Conservation (phyloP, 768 basidiomycete species). For the Lyophyllum decastes region DNA sequence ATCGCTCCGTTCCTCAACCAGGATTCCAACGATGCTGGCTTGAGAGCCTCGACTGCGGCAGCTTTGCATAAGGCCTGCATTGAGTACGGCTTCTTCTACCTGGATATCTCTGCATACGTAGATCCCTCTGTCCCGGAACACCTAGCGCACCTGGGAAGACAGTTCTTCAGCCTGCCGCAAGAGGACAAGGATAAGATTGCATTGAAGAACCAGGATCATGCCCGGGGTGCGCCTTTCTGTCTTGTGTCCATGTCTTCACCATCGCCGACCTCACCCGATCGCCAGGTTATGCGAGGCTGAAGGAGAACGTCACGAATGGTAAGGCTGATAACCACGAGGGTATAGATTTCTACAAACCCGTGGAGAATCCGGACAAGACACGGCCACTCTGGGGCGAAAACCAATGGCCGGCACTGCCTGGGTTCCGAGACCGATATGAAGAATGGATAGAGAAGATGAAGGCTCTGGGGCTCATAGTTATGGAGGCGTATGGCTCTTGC, state of each 20-base stretch:
- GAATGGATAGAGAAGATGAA: conserved; percentile 88
- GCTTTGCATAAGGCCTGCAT: conserved; percentile 75
- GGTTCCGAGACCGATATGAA: conserved; percentile 67
- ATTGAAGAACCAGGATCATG: conserved; percentile 67
- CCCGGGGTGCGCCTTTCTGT: conserved; percentile 56
- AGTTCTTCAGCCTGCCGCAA: conserved; percentile 74
- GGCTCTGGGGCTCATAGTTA: conserved; percentile 72
- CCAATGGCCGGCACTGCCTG: conserved; percentile 72
- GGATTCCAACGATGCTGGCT: conserved; percentile 31
- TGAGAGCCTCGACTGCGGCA: conserved; percentile 47
- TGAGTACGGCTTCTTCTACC: conserved; percentile 88
- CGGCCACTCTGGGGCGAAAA: conserved; percentile 83
- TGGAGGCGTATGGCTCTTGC: conserved; percentile 74
- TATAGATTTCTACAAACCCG: conserved; percentile 79
- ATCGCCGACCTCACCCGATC: neutral
- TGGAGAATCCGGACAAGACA: conserved; percentile 66
- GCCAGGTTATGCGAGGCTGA: conserved; percentile 76
- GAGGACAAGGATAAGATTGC: conserved; percentile 80
- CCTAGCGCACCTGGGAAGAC: conserved; percentile 60
- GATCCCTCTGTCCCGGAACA: conserved; percentile 62
- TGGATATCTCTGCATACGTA: conserved; percentile 65
- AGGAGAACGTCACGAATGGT: conserved; percentile 86
- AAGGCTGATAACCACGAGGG: conserved; percentile 86
- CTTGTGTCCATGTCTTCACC: neutral
- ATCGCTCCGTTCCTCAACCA: conserved; percentile 63